Base-by-base conservation (phyloP, 345 rosid species). In the Leavenworthia alabamica region DNA sequence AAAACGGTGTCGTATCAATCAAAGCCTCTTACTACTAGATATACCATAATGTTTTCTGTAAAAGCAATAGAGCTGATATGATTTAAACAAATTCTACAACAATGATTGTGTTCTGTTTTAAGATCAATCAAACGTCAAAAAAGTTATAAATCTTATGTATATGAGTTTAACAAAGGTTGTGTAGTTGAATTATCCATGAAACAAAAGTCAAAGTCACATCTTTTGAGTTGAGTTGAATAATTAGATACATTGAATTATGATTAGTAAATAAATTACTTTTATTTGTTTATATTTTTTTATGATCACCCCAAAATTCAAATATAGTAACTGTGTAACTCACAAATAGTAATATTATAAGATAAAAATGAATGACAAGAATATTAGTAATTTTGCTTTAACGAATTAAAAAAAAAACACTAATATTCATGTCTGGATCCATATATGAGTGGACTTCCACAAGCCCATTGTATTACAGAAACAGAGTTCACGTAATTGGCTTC, bases 1-100 rank as follows among this genome's bases (percentile, higher is more conserved):
- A 19, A 50, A 42, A 49, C 51, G 59, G 10, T 33, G 62, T 57
- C 66, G 66, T 57, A 57, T 57, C 71, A 64, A 35, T 64, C 56
- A 58, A 37, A 45, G 28, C 29, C 37, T 62, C 15, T 49, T 7
- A 19, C 27, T 46, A 62, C 27, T 46, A 62, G 29, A 39, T 55
- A 36, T 36, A 23, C 69, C 27, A 63, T 71, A 24, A 71, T 71
- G 33, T 26, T 56, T 57, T 57, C 68, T 43, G 43, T 28, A 46
- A 37, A 17, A 19, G 42, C 42, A 32, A 69, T 9, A 29, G 29
- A 62, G 49, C 10, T 62, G n/a, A 36, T 13, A 22, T 28, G 23
- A 47, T 27, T 62, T 55, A 29, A 40, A 48, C 29, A 12, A 40
- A 26, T 63, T 33, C 11, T 39, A 46, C 28, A 14, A 20, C 45